Base-by-base conservation (phyloP, 495 filamentous ascomycete genomes). In the Trichoderma asperelloides region DNA sequence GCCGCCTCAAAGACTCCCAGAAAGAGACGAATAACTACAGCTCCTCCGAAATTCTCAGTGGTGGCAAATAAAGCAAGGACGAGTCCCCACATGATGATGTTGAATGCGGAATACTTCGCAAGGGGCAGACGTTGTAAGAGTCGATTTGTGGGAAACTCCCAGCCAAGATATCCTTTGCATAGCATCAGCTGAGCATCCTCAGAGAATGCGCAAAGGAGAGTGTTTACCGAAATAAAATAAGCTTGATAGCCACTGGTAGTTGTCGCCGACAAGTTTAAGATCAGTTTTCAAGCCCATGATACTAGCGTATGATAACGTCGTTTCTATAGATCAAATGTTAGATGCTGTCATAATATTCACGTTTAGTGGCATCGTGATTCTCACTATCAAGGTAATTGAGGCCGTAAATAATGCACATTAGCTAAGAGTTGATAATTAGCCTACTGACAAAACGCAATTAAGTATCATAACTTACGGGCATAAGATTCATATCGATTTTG, bases 381-480 rank as follows among this genome's bases (percentile, higher is more conserved):
- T 60, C 28, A 60, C 55, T 60, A 11, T 60, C 55, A 60, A 60
- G 55, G 16, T 60, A 60, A 21, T 60, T 60, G 27, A 60, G 55
- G 23, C 55, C 55, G n/a, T 60, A 60, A 18, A 60, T 25, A 16
- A 60, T 27, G 16, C 55, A 60, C 55, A 60, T 60, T 2, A 60
- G 13, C 55, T 60, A 13, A 4, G 16, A n/a, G 43, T 0, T 15
- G 16, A 18, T 12, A n/a, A 47, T 47, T n/a, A 47, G 43, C n/a
- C 43, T 7, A n/a, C 13, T 47, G 43, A 15, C 11, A 57, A 18
- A 27, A 51, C 47, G 21, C 18, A 51, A 9, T 8, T 9, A 21
- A 51, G 81, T 87, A 49, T 86, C 79, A 3, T 79, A 80, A 28
- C 87, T 70, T 69, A 80, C 79, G 37, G 71, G 71, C n/a, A 72